These are phyloP conservation scores for Poterioochromonas sp. DNA, from an alignment of 352 stramenopile species.

Conservation along the genomic window DNA sequence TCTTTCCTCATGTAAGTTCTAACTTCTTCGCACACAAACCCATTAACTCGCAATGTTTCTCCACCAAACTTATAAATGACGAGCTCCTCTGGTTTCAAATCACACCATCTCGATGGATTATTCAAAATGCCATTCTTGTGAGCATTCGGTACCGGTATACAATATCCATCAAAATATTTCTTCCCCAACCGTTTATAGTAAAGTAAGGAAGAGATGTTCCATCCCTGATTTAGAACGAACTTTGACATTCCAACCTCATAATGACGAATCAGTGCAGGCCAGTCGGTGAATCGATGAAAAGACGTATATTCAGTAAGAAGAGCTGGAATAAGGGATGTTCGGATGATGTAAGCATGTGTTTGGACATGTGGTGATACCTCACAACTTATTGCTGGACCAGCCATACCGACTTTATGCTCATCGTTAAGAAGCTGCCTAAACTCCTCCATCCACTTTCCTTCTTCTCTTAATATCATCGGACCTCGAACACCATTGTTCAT, in stretches of 20 bases:
- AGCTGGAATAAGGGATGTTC: background rate
- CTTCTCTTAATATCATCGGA: background rate
- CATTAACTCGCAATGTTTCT: background rate
- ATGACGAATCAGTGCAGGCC: background rate
- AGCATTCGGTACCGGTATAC: background rate
- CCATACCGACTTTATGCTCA: background rate
- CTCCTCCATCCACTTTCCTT: background rate
- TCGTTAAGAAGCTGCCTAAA: no score
- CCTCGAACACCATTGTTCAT: conserved; percentile 11
- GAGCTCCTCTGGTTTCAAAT: background rate
- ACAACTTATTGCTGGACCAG: background rate
- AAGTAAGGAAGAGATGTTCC: background rate
- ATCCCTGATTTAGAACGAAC: background rate
- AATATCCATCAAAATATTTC: background rate
- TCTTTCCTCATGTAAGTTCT: background rate
- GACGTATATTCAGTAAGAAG: background rate
- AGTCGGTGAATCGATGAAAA: background rate
- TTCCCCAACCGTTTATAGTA: background rate
- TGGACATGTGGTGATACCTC: background rate
- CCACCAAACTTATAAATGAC: background rate
- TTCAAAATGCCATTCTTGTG: background rate
- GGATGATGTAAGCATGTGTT: background rate
- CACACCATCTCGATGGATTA: background rate
- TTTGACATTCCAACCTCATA: background rate
- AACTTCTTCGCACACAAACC: background rate